Percentiles rank a stretch among this genome's conserved stretches.
Conservation (phyloP, 495 filamentous ascomycete genomes). For the Diplogelasinospora grovesii region DNA sequence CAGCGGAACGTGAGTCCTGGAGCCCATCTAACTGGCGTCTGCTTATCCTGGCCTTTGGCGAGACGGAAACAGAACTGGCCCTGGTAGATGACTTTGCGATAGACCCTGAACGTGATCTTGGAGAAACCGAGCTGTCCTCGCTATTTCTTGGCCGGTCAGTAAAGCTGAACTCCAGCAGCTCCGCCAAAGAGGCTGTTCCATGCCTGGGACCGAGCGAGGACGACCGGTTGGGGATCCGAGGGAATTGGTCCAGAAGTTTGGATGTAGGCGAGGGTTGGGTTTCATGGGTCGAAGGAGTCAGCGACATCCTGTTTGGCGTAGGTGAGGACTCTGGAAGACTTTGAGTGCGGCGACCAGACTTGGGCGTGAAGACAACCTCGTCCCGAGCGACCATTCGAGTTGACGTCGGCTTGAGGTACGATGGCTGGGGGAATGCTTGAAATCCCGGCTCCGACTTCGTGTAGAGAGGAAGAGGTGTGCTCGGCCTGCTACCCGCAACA, state of each 20-base stretch:
- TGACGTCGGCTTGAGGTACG: constrained; percentile 41
- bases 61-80: constrained; percentile 15
- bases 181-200: constrained; percentile 8
- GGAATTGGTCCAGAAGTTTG: constrained; percentile 4
- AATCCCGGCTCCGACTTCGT: not conserved
- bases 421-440: constrained; percentile 36
- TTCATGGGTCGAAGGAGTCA: not conserved
- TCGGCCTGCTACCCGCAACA: constrained; percentile 1
- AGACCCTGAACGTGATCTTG: constrained; percentile 11
- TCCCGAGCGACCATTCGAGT: constrained; percentile 41
- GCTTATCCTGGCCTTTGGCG: constrained; percentile 13
- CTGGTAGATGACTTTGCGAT: constrained; percentile 5
- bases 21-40: constrained; percentile 5
- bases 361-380: constrained; percentile 20
- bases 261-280: not conserved
- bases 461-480: constrained; percentile 1
- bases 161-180: constrained; percentile 21
- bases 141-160: not conserved
- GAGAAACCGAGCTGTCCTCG: constrained; percentile 1
- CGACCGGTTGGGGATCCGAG: constrained; percentile 13
- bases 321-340: constrained; percentile 33
- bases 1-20: not conserved
- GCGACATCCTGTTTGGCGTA: constrained; percentile 1
- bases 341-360: constrained; percentile 23
- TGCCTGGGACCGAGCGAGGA: constrained; percentile 8